phyloP scores from a whole-genome alignment of 2,329 filamentous ascomycete genomes.

The Trichophyton schoenleinii region DNA sequence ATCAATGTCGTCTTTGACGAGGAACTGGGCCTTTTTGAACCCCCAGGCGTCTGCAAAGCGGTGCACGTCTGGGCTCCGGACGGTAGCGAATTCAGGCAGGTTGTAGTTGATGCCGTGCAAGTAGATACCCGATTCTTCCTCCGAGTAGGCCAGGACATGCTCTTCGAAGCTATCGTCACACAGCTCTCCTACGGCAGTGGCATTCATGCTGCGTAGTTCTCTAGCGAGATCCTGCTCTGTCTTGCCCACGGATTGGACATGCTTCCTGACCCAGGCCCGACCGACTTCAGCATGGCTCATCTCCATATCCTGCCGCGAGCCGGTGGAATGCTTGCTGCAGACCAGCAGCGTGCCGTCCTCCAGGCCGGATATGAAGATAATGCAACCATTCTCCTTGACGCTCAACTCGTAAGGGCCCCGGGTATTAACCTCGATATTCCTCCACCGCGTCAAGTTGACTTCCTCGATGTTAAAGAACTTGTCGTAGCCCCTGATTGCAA shows the following conservation, averaged over 20 bases:
- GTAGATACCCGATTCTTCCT: constrained; percentile 76
- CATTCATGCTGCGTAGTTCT: constrained; percentile 65
- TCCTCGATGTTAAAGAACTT: constrained; percentile 97
- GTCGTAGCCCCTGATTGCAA: constrained; percentile 83
- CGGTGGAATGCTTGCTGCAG: constrained; percentile 98
- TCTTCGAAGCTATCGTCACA: constrained; percentile 96
- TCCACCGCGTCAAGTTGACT: constrained; percentile 69
- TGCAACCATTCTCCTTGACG: constrained; percentile 98
- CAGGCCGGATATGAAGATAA: constrained; percentile 89
- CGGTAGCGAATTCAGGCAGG: constrained; percentile 79
- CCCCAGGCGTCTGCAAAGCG: constrained; percentile 85
- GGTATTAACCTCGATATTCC: constrained; percentile 61
- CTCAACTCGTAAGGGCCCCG: constrained; percentile 86
- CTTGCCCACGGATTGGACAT: constrained; percentile 65
- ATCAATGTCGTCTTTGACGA: constrained; percentile 61
- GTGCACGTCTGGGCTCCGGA: constrained; percentile 71
- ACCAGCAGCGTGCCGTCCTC: constrained; percentile 82
- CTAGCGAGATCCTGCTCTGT: constrained; percentile 65
- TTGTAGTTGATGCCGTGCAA: constrained; percentile 95
- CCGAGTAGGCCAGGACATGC: constrained; percentile 81
- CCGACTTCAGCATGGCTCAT: constrained; percentile 75
- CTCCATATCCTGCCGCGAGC: constrained; percentile 55
- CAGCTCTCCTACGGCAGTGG: constrained; percentile 88
- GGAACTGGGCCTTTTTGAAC: constrained; percentile 75
- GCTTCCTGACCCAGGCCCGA: constrained; percentile 67